A percentile compares a stretch with the other conserved stretches of the same genome.
phyloP scores from a whole-genome alignment of 495 filamentous ascomycete species.

The Podospora sp. region DNA sequence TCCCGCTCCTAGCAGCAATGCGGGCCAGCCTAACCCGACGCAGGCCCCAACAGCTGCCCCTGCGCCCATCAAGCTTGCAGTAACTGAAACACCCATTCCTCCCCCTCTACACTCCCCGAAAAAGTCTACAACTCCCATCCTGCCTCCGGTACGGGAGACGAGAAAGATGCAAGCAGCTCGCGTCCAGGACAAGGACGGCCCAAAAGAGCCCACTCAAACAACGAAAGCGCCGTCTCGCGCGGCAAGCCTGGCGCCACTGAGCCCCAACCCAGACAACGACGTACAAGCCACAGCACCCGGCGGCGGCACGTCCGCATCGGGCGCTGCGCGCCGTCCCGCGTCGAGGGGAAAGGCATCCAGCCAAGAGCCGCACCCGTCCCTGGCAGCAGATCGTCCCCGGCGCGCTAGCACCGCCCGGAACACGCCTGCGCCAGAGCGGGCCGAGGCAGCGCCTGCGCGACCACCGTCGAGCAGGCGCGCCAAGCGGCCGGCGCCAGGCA shows the following conservation, averaged over 20 bases:
- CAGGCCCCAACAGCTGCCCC: not conserved
- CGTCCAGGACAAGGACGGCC: slow-evolving; percentile 34
- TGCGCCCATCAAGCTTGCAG: slow-evolving; percentile 32
- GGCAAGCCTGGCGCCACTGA: slow-evolving; percentile 33
- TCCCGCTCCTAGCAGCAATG: slow-evolving; percentile 32
- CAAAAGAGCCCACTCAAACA: slow-evolving; percentile 20
- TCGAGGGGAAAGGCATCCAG: slow-evolving; percentile 54
- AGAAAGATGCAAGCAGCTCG: slow-evolving; percentile 35
- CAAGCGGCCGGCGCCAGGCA: slow-evolving; percentile 77
- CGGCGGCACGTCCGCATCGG: slow-evolving; percentile 22
- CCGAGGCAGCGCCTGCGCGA: slow-evolving; percentile 23
- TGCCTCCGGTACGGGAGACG: slow-evolving; percentile 50
- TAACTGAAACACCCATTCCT: slow-evolving; percentile 37
- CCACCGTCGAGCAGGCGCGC: slow-evolving; percentile 48
- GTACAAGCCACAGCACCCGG: slow-evolving; percentile 26
- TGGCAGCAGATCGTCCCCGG: slow-evolving; percentile 54
- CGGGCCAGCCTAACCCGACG: slow-evolving; percentile 21
- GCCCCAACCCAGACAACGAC: slow-evolving; percentile 38
- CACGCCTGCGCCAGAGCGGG: slow-evolving; percentile 53
- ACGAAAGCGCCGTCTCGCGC: slow-evolving; percentile 37
- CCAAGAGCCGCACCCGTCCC: slow-evolving; percentile 50
- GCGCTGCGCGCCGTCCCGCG: slow-evolving; percentile 42
- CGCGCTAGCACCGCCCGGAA: slow-evolving; percentile 60
- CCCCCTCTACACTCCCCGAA: slow-evolving; percentile 43
- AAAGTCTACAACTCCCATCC: slow-evolving; percentile 57